Percentiles rank a stretch among this genome's conserved stretches.
These are phyloP conservation scores for Alternaria consortialis DNA, from an alignment of 2,329 filamentous ascomycete species.

Conservation along the genomic window DNA sequence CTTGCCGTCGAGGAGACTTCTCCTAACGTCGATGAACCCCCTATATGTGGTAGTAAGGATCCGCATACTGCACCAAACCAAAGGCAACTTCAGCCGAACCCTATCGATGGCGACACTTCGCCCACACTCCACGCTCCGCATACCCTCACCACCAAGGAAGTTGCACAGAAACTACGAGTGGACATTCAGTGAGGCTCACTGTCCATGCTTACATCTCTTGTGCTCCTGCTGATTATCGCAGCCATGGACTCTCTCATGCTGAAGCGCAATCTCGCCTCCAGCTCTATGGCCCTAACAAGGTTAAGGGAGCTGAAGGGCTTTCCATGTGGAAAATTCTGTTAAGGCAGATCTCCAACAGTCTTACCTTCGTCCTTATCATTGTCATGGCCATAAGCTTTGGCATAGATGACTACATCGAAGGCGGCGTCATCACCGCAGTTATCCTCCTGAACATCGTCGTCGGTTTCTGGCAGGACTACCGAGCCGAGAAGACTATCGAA, in stretches of 20 bases:
- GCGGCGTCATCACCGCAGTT: slow-evolving; percentile 69
- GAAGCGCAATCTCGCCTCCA: slow-evolving; percentile 72
- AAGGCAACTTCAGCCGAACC: slow-evolving; percentile 34
- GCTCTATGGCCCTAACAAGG: slow-evolving; percentile 73
- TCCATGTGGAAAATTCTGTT: slow-evolving; percentile 79
- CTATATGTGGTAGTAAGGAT: slow-evolving; percentile 53
- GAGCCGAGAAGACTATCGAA: slow-evolving; percentile 54
- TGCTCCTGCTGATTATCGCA: slow-evolving; percentile 34
- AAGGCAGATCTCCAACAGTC: slow-evolving; percentile 79
- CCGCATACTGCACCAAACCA: slow-evolving; percentile 36
- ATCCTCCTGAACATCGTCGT: slow-evolving; percentile 74
- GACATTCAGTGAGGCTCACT: slow-evolving; percentile 43
- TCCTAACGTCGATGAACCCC: slow-evolving; percentile 53
- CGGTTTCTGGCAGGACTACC: slow-evolving; percentile 64
- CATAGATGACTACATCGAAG: slow-evolving; percentile 71
- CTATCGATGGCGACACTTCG: slow-evolving; percentile 29
- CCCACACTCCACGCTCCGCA: slow-evolving; percentile 45
- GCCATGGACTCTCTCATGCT: slow-evolving; percentile 68
- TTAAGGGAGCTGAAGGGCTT: slow-evolving; percentile 75
- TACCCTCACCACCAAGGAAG: slow-evolving; percentile 47
- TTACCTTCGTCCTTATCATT: slow-evolving; percentile 76
- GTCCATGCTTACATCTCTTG: neutral
- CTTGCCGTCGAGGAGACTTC: slow-evolving; percentile 53
- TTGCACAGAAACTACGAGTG: slow-evolving; percentile 49
- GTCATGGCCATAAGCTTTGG: slow-evolving; percentile 74